These are phyloP conservation scores for Stevia rebaudiana DNA, from an alignment of 140 eudicot species.

Conservation along the genomic window DNA sequence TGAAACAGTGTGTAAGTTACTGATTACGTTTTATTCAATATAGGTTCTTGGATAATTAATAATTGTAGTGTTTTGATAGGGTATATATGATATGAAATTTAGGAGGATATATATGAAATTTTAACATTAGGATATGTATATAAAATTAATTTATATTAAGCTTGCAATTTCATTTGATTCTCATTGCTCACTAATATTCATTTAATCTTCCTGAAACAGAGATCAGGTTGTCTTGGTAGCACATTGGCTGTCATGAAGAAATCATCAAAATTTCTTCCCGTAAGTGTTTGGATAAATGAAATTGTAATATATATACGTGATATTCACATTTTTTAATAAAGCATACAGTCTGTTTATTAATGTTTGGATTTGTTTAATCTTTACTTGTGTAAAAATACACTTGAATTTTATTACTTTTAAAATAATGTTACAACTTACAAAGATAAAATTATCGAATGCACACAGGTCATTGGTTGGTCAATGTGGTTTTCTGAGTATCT, in stretches of 20 bases:
- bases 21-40: neutral
- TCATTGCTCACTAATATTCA: constrained; percentile 13
- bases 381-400: neutral
- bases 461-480: constrained; percentile 96
- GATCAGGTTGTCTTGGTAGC: constrained; percentile 85
- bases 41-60: neutral
- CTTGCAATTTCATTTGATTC: neutral
- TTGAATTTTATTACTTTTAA: neutral
- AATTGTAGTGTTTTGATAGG: neutral
- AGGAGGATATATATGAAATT: neutral
- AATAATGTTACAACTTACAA: neutral
- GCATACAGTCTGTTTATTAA: neutral
- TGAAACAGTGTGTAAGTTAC: neutral
- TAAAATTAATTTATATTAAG: neutral
- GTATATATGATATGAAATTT: neutral
- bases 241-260: constrained; percentile 77
- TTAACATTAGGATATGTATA: neutral
- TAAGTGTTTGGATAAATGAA: constrained; percentile 27
- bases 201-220: constrained; percentile 41
- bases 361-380: neutral
- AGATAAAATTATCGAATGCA: constrained; percentile 11
- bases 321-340: neutral
- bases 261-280: constrained; percentile 70
- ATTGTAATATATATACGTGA: neutral
- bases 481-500: constrained; percentile 99